Evolutionary conservation across 2,329 filamentous ascomycete species (phyloP).

Genomic region (Aspergillus sclerotialis): DNA sequence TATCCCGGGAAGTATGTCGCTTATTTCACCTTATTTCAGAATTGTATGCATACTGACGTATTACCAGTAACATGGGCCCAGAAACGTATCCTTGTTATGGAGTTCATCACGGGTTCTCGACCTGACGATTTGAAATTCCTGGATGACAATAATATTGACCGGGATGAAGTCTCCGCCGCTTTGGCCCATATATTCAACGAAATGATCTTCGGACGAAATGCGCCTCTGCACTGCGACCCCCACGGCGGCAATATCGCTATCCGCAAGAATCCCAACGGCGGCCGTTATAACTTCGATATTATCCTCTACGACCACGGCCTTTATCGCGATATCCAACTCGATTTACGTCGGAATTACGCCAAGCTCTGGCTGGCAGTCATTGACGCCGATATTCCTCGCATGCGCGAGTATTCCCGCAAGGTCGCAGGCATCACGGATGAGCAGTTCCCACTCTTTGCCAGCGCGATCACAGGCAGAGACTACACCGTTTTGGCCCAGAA

Average conservation of each 20-base stretch:
- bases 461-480: constrained; percentile 90
- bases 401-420: constrained; percentile 83
- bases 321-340: constrained; percentile 81
- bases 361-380: constrained; percentile 97
- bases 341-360: constrained; percentile 77
- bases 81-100: constrained; percentile 89
- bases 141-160: constrained; percentile 78
- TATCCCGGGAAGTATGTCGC: constrained; percentile 58
- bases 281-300: constrained; percentile 78
- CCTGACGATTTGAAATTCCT: constrained; percentile 85
- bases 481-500: constrained; percentile 65
- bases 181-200: constrained; percentile 94
- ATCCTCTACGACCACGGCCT: constrained; percentile 95
- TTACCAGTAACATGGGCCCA: constrained; percentile 72
- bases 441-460: constrained; percentile 91
- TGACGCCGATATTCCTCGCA: constrained; percentile 73
- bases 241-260: constrained; percentile 96
- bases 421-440: constrained; percentile 83
- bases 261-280: constrained; percentile 60
- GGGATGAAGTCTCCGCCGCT: constrained; percentile 89
- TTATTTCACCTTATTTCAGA: too few species aligned
- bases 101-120: constrained; percentile 76
- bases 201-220: constrained; percentile 91
- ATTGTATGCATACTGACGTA: constrained; percentile 9
- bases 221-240: constrained; percentile 91